Base-by-base conservation (phyloP, 2,329 filamentous ascomycete species). In the Ceratocystis albifundus region DNA sequence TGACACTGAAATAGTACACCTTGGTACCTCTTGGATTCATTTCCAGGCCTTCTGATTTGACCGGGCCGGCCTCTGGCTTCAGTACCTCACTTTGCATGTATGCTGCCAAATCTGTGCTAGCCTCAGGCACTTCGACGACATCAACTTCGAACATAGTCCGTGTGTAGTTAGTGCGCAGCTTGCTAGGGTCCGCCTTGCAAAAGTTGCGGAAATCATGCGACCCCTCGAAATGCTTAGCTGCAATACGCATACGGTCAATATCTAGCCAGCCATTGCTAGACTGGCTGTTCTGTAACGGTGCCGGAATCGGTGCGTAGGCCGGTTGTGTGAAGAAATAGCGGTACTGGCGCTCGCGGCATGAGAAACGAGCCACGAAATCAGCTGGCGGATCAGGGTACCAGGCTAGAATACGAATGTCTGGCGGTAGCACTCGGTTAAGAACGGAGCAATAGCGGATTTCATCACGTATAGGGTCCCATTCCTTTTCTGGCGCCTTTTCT, bases 291-390 rank as follows among this genome's bases (percentile, higher is more conserved):
- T 72, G 69, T 5, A 73, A 68, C 1, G 75, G 75, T 8, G 44
- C 64, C 17, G 67, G 64, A n/a, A 68, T 66, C 0, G 90, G 90
- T 1, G 84, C 78, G 73, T 90, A 96, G 1, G 88, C 89, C 0
- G 94, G 94, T 74, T 96, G 90, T 0, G 94, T 97, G 78, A 99
- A 99, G 79, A 96, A 97, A 77, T 99, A 99, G 67, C 90, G 86
- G 78, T 99, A 99, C 70, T 89, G 87, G 25, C 94, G 83, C 76
- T 96, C 91, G 69, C 88, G 85, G 76, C 94, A 99, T 65, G 89
- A 91, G 80, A 96, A 96, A 50, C 94, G 86, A 3, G 94, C 94
- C 44, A 89, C 91, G 75, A 99, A 99, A 69, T 84, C 83, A 7
- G 82, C 76, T 0, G 92, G 90, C 17, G 88, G 89, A 36, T 84